phyloP scores from a whole-genome alignment of 495 filamentous ascomycete genomes.

The Cudoniella acicularis region DNA sequence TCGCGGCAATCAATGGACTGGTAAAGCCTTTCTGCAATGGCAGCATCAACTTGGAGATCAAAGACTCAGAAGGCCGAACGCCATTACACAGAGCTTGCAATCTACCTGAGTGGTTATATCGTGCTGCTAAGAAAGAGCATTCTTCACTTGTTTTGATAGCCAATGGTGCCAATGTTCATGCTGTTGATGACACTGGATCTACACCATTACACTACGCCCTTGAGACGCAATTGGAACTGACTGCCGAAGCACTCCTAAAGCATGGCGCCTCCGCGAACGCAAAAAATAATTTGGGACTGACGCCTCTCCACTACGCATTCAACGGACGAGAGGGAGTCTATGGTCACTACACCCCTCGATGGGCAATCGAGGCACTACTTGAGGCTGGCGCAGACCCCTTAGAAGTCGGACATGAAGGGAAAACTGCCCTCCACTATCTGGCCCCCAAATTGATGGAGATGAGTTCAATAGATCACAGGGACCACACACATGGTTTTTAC shows the following conservation, averaged over 20 bases:
- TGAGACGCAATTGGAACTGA: neutral
- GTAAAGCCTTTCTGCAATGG: neutral
- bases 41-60: neutral
- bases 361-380: conserved; percentile 17
- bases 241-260: neutral
- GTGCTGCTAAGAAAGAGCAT: neutral
- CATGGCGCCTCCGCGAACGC: neutral
- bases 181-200: neutral
- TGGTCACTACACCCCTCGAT: neutral
- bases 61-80: conserved; percentile 2
- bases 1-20: neutral
- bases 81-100: conserved; percentile 1
- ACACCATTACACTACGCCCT: neutral
- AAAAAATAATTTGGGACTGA: neutral
- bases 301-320: conserved; percentile 23
- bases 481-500: neutral
- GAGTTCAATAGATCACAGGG: neutral
- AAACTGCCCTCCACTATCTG: conserved; percentile 16
- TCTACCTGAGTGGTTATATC: neutral
- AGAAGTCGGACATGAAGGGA: conserved; percentile 15
- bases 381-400: conserved; percentile 26
- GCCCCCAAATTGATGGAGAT: neutral
- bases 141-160: neutral
- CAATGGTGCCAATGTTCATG: neutral
- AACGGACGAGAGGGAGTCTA: neutral